Percentiles rank a stretch among this genome's conserved stretches.
phyloP scores from a whole-genome alignment of 2,329 filamentous ascomycete species.

The Cladosporium sp. region DNA sequence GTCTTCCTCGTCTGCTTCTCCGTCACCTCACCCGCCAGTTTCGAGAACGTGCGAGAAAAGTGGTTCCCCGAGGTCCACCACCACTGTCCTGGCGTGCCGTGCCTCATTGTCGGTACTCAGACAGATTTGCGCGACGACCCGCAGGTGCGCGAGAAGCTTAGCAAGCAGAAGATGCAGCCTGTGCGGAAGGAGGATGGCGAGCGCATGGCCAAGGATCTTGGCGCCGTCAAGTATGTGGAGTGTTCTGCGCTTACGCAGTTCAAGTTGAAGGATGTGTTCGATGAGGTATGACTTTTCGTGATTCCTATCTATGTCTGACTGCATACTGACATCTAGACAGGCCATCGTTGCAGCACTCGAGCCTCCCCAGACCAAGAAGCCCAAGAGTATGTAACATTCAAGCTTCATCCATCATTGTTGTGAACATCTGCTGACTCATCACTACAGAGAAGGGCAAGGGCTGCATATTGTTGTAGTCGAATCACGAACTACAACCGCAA shows the following conservation, averaged over 20 bases:
- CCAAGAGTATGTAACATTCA: slow-evolving; percentile 26
- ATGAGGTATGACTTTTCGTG: slow-evolving; percentile 69
- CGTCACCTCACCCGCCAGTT: slow-evolving; percentile 93
- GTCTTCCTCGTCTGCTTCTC: slow-evolving; percentile 99
- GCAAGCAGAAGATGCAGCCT: slow-evolving; percentile 94
- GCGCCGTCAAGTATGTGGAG: slow-evolving; percentile 97
- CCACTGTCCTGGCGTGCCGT: slow-evolving; percentile 96
- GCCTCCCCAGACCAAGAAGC: slow-evolving; percentile 78
- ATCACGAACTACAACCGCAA: neutral
- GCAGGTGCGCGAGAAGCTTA: slow-evolving; percentile 83
- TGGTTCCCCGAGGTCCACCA: slow-evolving; percentile 99
- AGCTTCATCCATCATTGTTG: neutral
- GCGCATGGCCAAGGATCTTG: slow-evolving; percentile 94
- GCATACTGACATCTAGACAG: slow-evolving; percentile 49
- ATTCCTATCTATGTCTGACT: neutral
- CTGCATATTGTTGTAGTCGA: slow-evolving; percentile 34
- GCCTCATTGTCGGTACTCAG: slow-evolving; percentile 96
- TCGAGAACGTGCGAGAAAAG: slow-evolving; percentile 98
- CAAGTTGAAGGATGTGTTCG: slow-evolving; percentile 98
- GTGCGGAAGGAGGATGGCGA: slow-evolving; percentile 92
- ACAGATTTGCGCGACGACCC: slow-evolving; percentile 91
- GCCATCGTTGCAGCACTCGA: slow-evolving; percentile 95
- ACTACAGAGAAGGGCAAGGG: slow-evolving; percentile 35
- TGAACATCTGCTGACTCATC: neutral
- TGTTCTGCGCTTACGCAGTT: slow-evolving; percentile 97